A percentile compares a stretch with the other conserved stretches of the same genome.
phyloP scores from a whole-genome alignment of 495 filamentous ascomycete genomes.

The Aspergillus carlsbadensis region DNA sequence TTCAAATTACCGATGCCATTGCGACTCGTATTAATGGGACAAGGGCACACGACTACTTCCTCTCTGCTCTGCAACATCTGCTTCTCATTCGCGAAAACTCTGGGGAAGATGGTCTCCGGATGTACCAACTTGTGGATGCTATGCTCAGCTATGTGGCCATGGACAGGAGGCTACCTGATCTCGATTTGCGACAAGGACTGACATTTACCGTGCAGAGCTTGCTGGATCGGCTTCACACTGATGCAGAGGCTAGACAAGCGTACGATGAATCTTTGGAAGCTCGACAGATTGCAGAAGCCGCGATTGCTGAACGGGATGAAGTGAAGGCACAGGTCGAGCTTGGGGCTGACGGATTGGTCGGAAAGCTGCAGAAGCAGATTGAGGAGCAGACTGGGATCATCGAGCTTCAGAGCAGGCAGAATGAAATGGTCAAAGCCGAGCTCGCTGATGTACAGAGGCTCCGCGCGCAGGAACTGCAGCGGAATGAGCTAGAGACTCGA shows the following conservation, averaged over 20 bases:
- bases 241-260: constrained; percentile 87
- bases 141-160: constrained; percentile 99
- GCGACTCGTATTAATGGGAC: constrained; percentile 80
- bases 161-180: constrained; percentile 92
- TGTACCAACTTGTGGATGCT: constrained; percentile 97
- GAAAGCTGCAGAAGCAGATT: constrained; percentile 87
- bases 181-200: constrained; percentile 95
- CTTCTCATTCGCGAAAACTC: constrained; percentile 91
- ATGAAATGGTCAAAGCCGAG: constrained; percentile 83
- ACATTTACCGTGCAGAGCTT: constrained; percentile 97
- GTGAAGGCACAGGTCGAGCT: constrained; percentile 90
- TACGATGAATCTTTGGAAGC: constrained; percentile 87
- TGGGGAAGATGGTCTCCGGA: constrained; percentile 84
- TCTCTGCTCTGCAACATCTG: constrained; percentile 93
- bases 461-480: constrained; percentile 87
- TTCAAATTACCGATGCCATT: constrained; percentile 92
- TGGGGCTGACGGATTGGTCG: constrained; percentile 90
- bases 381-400: constrained; percentile 91
- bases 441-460: constrained; percentile 82
- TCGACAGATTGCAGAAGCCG: constrained; percentile 89
- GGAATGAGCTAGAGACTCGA: constrained; percentile 92
- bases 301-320: constrained; percentile 94
- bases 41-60: constrained; percentile 89
- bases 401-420: constrained; percentile 81
- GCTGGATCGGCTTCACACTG: constrained; percentile 92